Evolutionary conservation across 768 basidiomycete genomes (phyloP).

Genomic region (Mycena pura): DNA sequence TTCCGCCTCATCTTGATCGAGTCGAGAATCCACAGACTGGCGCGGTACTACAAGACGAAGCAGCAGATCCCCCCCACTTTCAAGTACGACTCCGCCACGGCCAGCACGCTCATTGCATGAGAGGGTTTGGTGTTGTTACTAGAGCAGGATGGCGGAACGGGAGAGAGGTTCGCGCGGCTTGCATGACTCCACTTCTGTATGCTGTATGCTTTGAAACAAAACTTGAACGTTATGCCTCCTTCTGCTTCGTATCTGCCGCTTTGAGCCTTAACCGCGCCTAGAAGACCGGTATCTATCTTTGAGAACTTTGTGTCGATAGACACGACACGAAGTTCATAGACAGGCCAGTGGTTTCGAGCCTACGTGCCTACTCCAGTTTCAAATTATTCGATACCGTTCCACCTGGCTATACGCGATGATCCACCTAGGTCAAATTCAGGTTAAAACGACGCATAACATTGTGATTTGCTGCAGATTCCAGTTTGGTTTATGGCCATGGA

Average conservation of each 20-base stretch:
- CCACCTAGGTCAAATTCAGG: no score
- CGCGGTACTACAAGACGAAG: constrained; percentile 98
- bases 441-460: no score
- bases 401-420: no score
- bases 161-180: constrained; percentile 15
- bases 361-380: no score
- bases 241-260: not conserved
- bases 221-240: constrained; percentile 25
- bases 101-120: constrained; percentile 89
- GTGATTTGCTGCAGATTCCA: no score
- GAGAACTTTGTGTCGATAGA: not conserved
- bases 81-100: constrained; percentile 97
- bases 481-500: no score
- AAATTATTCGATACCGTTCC: no score
- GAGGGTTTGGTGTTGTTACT: constrained; percentile 11
- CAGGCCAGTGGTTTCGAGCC: no score
- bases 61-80: constrained; percentile 97
- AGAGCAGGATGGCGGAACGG: not conserved
- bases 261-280: not conserved
- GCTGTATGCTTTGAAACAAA: constrained; percentile 27
- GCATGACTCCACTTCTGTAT: constrained; percentile 25
- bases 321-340: no score
- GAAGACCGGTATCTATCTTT: not conserved
- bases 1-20: constrained; percentile 97
- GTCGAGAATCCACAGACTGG: constrained; percentile 96